Percentiles rank a stretch among this genome's conserved stretches.
Conservation (phyloP, 139 green algal species). For the Chlorokybus atmophyticus region DNA sequence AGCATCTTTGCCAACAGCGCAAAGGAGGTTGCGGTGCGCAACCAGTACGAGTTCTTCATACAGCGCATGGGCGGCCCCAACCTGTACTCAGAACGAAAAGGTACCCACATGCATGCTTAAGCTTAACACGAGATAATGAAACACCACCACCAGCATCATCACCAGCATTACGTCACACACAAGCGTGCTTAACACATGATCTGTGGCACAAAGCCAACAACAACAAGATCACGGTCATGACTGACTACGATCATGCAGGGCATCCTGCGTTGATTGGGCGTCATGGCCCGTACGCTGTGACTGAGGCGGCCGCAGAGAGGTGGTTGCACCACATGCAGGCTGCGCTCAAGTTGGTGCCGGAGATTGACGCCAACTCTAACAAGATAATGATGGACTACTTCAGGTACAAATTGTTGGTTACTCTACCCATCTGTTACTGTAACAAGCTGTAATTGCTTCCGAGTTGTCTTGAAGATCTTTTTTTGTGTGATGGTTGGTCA, state of each 20-base stretch:
- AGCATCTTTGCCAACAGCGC: conserved; percentile 10
- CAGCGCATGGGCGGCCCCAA: conserved; percentile 15
- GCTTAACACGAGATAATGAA: too few relatives aligned
- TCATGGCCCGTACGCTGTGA: conserved; percentile 15
- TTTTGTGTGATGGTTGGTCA: conserved; percentile 5
- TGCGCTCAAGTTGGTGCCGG: conserved; percentile 2
- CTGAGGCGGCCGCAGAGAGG: not conserved
- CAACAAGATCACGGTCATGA: too few relatives aligned
- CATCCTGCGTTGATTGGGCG: conserved; percentile 17
- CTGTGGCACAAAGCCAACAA: too few relatives aligned
- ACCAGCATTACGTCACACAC: too few relatives aligned
- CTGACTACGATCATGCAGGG: too few relatives aligned
- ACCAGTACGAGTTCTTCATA: conserved; percentile 30
- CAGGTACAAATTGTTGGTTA: conserved; percentile 6
- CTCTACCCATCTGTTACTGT: not conserved
- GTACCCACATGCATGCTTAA: too few relatives aligned
- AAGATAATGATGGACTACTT: conserved; percentile 13
- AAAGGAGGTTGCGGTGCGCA: conserved; percentile 16
- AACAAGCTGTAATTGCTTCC: not conserved
- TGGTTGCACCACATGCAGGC: conserved; percentile 19
- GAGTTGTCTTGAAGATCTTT: not conserved
- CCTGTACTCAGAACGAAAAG: conserved; percentile 21
- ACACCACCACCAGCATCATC: too few relatives aligned
- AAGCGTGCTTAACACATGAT: too few relatives aligned
- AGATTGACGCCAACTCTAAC: conserved; percentile 14